phyloP scores from a whole-genome alignment of 805 yeast genomes.

The Kluyveromyces starmeri region DNA sequence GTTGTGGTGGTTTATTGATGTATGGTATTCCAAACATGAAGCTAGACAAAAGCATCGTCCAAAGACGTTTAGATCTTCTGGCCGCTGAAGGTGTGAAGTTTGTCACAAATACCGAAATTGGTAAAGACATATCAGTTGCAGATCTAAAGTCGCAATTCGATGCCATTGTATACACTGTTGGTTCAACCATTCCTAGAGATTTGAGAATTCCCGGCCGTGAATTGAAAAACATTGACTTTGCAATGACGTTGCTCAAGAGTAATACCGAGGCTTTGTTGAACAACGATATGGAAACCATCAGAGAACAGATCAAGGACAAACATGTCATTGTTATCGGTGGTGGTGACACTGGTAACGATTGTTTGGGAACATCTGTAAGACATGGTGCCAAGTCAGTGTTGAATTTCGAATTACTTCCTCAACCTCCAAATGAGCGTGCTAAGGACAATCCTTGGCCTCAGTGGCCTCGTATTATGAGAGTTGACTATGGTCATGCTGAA shows the following conservation, averaged over 20 bases:
- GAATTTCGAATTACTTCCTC: slow-evolving; percentile 90
- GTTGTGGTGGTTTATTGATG: slow-evolving; percentile 96
- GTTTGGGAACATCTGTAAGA: slow-evolving; percentile 94
- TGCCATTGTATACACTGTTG: slow-evolving; percentile 87
- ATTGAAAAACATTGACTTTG: slow-evolving; percentile 80
- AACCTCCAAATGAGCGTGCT: slow-evolving; percentile 78
- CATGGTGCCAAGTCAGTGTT: slow-evolving; percentile 93
- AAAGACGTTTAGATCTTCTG: slow-evolving; percentile 85
- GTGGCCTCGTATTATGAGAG: slow-evolving; percentile 97
- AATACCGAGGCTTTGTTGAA: slow-evolving; percentile 88
- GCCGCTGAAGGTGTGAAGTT: slow-evolving; percentile 84
- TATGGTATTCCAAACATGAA: slow-evolving; percentile 99
- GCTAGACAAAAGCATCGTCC: slow-evolving; percentile 84
- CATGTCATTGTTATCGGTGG: slow-evolving; percentile 96
- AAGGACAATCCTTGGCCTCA: slow-evolving; percentile 99
- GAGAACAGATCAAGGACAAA: slow-evolving; percentile 68
- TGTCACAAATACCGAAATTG: slow-evolving; percentile 68
- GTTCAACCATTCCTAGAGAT: slow-evolving; percentile 95
- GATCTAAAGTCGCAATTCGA: slow-evolving; percentile 58
- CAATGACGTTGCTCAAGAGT: slow-evolving; percentile 82
- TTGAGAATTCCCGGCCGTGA: slow-evolving; percentile 91
- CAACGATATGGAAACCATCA: slow-evolving; percentile 68
- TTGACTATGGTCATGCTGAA: slow-evolving; percentile 95
- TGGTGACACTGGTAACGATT: slow-evolving; percentile 99
- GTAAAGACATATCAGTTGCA: slow-evolving; percentile 69